Evolutionary conservation across 176 grass and related monocot genomes (phyloP).

Genomic region (Paspalum vaginatum): DNA sequence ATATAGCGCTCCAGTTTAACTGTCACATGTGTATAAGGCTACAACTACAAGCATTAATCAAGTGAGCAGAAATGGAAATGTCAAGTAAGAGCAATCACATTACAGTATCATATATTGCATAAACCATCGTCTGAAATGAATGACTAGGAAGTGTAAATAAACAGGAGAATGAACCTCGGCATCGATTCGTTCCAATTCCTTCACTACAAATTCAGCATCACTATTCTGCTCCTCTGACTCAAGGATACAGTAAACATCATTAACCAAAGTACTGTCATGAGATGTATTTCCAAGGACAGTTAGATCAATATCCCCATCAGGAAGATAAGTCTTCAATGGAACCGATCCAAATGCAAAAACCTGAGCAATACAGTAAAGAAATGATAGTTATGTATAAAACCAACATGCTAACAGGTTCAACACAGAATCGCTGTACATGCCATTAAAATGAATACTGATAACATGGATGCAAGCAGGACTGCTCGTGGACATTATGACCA

Average conservation of each 20-base stretch:
- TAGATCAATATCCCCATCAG: conserved; percentile 94
- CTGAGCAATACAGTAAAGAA: conserved; percentile 41
- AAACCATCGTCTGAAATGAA: conserved; percentile 27
- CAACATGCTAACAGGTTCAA: conserved; percentile 9
- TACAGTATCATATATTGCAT: background rate
- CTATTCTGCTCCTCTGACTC: conserved; percentile 55
- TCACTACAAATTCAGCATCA: conserved; percentile 72
- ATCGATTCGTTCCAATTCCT: conserved; percentile 65
- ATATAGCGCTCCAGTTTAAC: background rate
- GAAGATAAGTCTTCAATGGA: conserved; percentile 95
- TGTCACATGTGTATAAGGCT: background rate
- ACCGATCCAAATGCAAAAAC: conserved; percentile 88
- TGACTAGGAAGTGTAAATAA: conserved; percentile 22
- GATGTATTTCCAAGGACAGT: conserved; percentile 63
- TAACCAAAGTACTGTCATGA: conserved; percentile 49
- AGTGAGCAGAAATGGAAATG: conserved; percentile 1
- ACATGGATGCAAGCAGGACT: no score
- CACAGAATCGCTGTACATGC: background rate
- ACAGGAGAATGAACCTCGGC: conserved; percentile 61
- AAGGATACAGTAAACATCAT: conserved; percentile 62
- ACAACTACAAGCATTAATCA: background rate
- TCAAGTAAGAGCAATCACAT: background rate
- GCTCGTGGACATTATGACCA: no score
- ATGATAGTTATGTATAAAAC: background rate
- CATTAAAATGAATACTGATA: conserved; percentile 28